Evolutionary conservation across 176 grass and related monocot genomes (phyloP).

Genomic region (Oryza coarctata): DNA sequence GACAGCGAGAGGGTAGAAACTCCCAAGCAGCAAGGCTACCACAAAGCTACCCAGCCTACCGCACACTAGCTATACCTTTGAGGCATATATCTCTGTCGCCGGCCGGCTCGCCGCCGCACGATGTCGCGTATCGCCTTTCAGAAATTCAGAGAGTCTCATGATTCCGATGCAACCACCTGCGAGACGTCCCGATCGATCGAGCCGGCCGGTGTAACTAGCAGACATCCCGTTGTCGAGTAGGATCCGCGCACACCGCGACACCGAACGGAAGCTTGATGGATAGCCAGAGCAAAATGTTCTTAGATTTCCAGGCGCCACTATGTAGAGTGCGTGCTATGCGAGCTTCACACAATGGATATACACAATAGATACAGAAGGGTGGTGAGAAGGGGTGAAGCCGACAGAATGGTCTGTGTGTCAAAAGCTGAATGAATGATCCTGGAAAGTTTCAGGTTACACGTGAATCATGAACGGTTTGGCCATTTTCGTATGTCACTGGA

Average conservation of each 20-base stretch:
- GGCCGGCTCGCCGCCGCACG: too few species aligned
- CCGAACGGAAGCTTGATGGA: background rate
- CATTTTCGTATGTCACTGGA: background rate
- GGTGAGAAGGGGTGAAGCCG: background rate
- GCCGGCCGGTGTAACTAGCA: background rate
- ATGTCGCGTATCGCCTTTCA: too few species aligned
- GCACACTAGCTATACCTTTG: background rate
- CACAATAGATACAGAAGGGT: background rate
- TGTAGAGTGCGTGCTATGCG: slow-evolving; percentile 2
- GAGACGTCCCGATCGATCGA: background rate
- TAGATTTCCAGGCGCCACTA: slow-evolving; percentile 1
- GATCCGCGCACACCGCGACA: slow-evolving; percentile 1
- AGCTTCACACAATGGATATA: background rate
- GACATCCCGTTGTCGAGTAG: background rate
- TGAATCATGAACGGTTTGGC: background rate
- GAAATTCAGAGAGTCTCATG: background rate
- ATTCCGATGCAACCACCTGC: background rate
- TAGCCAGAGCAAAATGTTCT: background rate
- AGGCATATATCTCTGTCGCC: background rate
- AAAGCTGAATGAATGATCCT: slow-evolving; percentile 32
- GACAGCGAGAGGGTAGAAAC: background rate
- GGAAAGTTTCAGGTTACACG: slow-evolving; percentile 11
- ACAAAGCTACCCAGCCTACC: background rate
- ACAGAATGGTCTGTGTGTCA: background rate
- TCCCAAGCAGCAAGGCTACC: background rate